These are phyloP conservation scores for Aspergillus oerlinghausenensis DNA, from an alignment of 2,329 filamentous ascomycete genomes.

Conservation along the genomic window DNA sequence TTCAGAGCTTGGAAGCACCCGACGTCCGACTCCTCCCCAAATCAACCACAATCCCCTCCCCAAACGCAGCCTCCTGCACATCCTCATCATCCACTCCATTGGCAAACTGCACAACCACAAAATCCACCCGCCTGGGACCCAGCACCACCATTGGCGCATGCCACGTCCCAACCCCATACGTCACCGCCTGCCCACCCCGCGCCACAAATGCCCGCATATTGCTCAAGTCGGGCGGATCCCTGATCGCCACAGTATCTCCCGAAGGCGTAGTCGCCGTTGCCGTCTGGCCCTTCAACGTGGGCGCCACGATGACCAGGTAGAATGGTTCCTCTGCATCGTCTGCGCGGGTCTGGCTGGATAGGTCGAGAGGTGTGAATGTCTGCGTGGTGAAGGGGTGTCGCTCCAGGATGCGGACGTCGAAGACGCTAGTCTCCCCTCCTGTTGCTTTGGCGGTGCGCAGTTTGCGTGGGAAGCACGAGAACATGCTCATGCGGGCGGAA, in stretches of 20 bases:
- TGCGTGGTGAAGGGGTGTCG: conserved; percentile 92
- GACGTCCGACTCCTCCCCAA: conserved; percentile 9
- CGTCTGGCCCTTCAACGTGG: conserved; percentile 54
- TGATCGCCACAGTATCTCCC: conserved; percentile 31
- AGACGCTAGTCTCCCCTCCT: conserved; percentile 33
- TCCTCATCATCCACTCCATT: conserved; percentile 81
- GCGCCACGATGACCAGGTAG: conserved; percentile 87
- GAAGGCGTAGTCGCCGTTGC: conserved; percentile 29
- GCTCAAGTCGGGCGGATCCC: conserved; percentile 63
- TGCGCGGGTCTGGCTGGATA: conserved; percentile 32
- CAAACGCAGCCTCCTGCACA: conserved; percentile 69
- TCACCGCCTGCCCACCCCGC: conserved; percentile 74
- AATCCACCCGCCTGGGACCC: conserved; percentile 67
- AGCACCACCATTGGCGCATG: conserved; percentile 95
- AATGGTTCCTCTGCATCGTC: conserved; percentile 25
- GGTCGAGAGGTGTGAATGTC: conserved; percentile 76
- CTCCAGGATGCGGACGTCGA: conserved; percentile 73
- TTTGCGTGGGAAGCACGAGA: conserved; percentile 69
- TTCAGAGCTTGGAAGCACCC: background rate
- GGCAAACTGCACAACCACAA: conserved; percentile 82
- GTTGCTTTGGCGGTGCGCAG: conserved; percentile 35
- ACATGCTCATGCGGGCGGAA: conserved; percentile 75
- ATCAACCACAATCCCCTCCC: conserved; percentile 35
- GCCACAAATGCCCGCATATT: conserved; percentile 74
- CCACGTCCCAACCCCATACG: conserved; percentile 88